These are phyloP conservation scores for Aspergillus costaricaensis DNA, from an alignment of 2,329 filamentous ascomycete genomes.

Conservation along the genomic window DNA sequence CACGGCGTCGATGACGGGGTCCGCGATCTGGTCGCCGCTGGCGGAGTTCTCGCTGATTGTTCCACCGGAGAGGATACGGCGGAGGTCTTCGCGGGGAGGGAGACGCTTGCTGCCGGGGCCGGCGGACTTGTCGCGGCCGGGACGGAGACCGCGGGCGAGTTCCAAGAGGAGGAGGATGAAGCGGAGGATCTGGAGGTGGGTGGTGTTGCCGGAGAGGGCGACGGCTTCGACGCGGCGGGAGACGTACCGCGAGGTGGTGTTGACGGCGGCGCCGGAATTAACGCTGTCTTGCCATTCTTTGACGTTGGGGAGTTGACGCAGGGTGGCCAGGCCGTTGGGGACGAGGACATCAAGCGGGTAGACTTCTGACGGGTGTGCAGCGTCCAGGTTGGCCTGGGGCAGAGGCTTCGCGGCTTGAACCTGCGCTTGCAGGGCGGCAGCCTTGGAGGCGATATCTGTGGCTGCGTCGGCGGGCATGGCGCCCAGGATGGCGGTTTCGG, in stretches of 20 bases:
- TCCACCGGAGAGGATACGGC: conserved; percentile 36
- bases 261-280: conserved; percentile 36
- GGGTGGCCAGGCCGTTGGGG: conserved; percentile 43
- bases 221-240: conserved; percentile 45
- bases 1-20: conserved; percentile 43
- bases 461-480: conserved; percentile 41
- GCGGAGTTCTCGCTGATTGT: conserved; percentile 20
- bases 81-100: conserved; percentile 43
- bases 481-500: conserved; percentile 47
- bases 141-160: conserved; percentile 40
- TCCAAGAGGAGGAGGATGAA: conserved; percentile 49
- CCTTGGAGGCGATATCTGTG: conserved; percentile 35
- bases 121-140: conserved; percentile 25
- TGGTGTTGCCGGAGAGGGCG: conserved; percentile 40
- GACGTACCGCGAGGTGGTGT: conserved; percentile 48
- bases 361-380: conserved; percentile 48
- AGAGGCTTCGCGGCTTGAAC: conserved; percentile 51
- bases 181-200: conserved; percentile 47
- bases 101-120: conserved; percentile 43
- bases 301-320: conserved; percentile 45
- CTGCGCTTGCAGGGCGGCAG: conserved; percentile 41
- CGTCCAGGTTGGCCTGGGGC: conserved; percentile 45
- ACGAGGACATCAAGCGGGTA: conserved; percentile 48
- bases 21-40: conserved; percentile 31
- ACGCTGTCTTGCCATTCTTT: conserved; percentile 47